Percentiles rank a stretch among this genome's conserved stretches.
These are phyloP conservation scores for Canavalia ensiformis DNA, from an alignment of 306 rosid species.

Conservation along the genomic window DNA sequence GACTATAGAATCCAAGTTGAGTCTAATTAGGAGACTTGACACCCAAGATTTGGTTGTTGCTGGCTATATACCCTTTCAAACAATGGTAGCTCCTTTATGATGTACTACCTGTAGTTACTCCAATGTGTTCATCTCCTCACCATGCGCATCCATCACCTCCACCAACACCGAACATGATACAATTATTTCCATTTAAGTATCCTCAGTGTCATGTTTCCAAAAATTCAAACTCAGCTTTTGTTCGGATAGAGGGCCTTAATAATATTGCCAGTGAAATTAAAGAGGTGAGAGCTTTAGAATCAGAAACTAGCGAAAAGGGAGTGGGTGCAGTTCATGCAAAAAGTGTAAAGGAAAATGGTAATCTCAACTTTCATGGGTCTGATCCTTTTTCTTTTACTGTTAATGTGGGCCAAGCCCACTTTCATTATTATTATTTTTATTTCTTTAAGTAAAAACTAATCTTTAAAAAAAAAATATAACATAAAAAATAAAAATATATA, in stretches of 20 bases:
- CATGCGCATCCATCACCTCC: conserved; percentile 82
- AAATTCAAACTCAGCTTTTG: conserved; percentile 38
- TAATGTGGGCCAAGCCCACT: too few species aligned
- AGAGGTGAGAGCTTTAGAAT: conserved; percentile 50
- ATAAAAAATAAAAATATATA: too few species aligned
- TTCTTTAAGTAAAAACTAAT: too few species aligned
- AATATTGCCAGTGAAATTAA: conserved; percentile 53
- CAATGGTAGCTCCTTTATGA: not conserved
- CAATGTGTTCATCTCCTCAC: conserved; percentile 87
- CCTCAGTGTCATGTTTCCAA: conserved; percentile 65
- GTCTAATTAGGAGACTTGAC: too few species aligned
- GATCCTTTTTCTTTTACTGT: conserved; percentile 3
- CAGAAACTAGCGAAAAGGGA: conserved; percentile 56
- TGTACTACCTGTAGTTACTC: conserved; percentile 64
- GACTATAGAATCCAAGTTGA: too few species aligned
- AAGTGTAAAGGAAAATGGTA: conserved; percentile 62
- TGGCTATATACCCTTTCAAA: too few species aligned
- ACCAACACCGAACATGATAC: conserved; percentile 85
- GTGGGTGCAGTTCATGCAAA: conserved; percentile 53
- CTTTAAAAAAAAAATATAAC: too few species aligned
- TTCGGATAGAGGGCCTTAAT: conserved; percentile 56
- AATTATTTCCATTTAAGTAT: conserved; percentile 74
- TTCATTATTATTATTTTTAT: too few species aligned
- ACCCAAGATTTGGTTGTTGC: too few species aligned
- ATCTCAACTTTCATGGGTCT: conserved; percentile 47